A percentile compares a stretch with the other conserved stretches of the same genome.
These are phyloP conservation scores for Phytophthora meadii DNA, from an alignment of 352 stramenopile species.

Conservation along the genomic window DNA sequence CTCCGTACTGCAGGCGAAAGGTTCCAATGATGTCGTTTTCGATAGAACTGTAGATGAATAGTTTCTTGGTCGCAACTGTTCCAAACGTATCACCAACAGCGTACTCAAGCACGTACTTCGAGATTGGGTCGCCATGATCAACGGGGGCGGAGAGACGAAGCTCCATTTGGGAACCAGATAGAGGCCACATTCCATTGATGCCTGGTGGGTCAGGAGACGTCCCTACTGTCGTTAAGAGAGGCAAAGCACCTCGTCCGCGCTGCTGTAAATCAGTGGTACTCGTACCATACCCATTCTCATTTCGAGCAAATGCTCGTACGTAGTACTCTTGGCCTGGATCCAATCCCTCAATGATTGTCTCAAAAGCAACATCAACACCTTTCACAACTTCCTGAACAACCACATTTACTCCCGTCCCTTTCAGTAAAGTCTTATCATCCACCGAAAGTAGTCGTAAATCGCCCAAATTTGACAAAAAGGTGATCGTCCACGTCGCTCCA, in stretches of 20 bases:
- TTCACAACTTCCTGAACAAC: conserved; percentile 61
- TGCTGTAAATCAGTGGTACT: conserved; percentile 70
- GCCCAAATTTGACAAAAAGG: conserved; percentile 74
- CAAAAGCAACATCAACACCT: conserved; percentile 67
- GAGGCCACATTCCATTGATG: conserved; percentile 52
- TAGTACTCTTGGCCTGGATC: conserved; percentile 58
- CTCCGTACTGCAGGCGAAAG: conserved; percentile 75
- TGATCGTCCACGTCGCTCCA: conserved; percentile 72
- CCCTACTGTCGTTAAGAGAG: conserved; percentile 47
- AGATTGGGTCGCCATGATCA: conserved; percentile 41
- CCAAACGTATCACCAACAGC: conserved; percentile 59
- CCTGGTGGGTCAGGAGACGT: conserved; percentile 43
- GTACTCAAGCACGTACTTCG: conserved; percentile 72
- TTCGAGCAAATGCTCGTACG: conserved; percentile 68
- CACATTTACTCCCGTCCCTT: conserved; percentile 50
- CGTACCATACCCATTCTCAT: conserved; percentile 69
- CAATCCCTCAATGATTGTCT: conserved; percentile 66
- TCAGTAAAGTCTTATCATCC: conserved; percentile 37
- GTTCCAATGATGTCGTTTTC: conserved; percentile 69
- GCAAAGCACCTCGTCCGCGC: conserved; percentile 59
- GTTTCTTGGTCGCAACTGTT: conserved; percentile 47
- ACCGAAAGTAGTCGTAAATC: conserved; percentile 67
- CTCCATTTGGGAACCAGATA: conserved; percentile 67
- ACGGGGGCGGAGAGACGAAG: conserved; percentile 39
- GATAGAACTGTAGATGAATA: conserved; percentile 53